These are phyloP conservation scores for Pseudocercospora fuligena DNA, from an alignment of 2,329 filamentous ascomycete genomes.

Conservation along the genomic window DNA sequence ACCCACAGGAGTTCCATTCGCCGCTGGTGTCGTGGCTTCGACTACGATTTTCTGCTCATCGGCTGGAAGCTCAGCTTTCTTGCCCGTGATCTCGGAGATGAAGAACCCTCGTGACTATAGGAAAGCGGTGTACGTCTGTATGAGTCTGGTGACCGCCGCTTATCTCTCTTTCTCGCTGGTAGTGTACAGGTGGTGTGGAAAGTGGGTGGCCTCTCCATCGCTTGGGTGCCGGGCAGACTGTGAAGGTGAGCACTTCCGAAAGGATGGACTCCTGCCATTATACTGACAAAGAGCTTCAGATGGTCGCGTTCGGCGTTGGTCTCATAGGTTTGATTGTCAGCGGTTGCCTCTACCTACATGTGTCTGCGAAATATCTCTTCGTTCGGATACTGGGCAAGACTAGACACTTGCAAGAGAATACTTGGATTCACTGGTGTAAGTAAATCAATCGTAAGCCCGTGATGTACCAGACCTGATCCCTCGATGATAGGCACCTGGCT, in stretches of 20 bases:
- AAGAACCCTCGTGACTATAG: conserved; percentile 62
- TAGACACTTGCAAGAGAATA: conserved; percentile 57
- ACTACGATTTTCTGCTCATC: conserved; percentile 65
- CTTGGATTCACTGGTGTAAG: conserved; percentile 53
- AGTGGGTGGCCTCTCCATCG: conserved; percentile 66
- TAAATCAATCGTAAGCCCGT: too few relatives aligned
- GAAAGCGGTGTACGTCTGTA: conserved; percentile 64
- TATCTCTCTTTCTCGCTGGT: conserved; percentile 66
- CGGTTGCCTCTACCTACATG: conserved; percentile 52
- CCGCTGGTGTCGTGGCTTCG: conserved; percentile 61
- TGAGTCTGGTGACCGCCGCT: conserved; percentile 61
- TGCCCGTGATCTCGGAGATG: conserved; percentile 71
- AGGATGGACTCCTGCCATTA: too few relatives aligned
- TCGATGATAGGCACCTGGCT: conserved; percentile 49
- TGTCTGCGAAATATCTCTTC: conserved; percentile 61
- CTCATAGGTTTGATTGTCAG: conserved; percentile 60
- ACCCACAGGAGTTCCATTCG: conserved; percentile 59
- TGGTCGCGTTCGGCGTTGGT: conserved; percentile 60
- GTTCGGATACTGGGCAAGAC: conserved; percentile 59
- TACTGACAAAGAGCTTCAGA: neutral
- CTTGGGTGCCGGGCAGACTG: conserved; percentile 62
- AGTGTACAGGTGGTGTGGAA: conserved; percentile 65
- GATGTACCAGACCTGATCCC: neutral
- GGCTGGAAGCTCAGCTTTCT: conserved; percentile 62
- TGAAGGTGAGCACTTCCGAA: conserved; percentile 53